Base-by-base conservation (phyloP, 495 filamentous ascomycete genomes). In the Penicillium fimorum region DNA sequence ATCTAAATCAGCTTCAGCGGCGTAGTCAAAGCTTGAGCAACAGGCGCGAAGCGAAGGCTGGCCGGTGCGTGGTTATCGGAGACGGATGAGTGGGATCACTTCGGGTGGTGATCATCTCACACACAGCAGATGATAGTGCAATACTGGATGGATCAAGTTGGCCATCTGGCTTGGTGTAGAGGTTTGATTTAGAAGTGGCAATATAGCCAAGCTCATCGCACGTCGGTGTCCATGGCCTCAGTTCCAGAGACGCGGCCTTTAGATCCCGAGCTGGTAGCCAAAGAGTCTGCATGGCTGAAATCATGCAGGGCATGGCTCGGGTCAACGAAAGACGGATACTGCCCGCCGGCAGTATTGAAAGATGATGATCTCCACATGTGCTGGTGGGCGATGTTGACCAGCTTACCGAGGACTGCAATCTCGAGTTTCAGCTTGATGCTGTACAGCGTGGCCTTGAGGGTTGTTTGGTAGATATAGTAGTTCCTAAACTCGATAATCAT, bases 401-500 rank as follows among this genome's bases (percentile, higher is more conserved):
- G 46, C 45, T 69, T 69, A 0, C 66, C 66, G 41, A 69, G 33
- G 1, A 69, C 66, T 11, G 66, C 66, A 41, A 69, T 69, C 24
- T 69, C 66, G 51, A 69, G 42, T 53, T 69, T 69, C 35, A 69
- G 54, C 35, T 69, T 69, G 35, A 69, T 54, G 38, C 66, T 69
- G 56, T 69, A 69, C 13, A 69, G 48, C 4, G 63, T 69, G 2
- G 66, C 66, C 27, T 69, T 69, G 44, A 69, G 60, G 15, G 66
- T 69, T 0, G 66, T 69, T 33, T 69, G 66, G 53, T 64, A 69
- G 50, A 69, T 66, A 48, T 69, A 69, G 27, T 67, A 67, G 40
- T 69, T 60, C 60, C 58, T 67, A 24, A 69, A 69, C 57, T 69
- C 66, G 43, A 67, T 69, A 24, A 59, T 33, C 66, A 69, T 69